Base-by-base conservation (phyloP, 768 basidiomycete species). In the Lactarius psammicola region DNA sequence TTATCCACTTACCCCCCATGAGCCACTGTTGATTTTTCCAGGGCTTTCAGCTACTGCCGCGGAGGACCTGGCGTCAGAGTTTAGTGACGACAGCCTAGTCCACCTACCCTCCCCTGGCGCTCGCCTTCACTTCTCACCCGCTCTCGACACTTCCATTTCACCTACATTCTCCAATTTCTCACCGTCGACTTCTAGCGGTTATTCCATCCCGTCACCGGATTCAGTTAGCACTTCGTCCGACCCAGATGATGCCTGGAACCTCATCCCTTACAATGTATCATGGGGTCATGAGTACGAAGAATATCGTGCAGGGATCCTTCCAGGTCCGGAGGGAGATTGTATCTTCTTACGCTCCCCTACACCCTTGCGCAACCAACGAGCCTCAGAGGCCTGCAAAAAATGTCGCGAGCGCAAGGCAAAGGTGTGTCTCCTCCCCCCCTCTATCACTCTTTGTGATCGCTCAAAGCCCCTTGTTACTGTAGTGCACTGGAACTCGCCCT, bases 361-460 rank as follows among this genome's bases (percentile, higher is more conserved):
- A 18, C 78, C 78, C 7, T 63, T 76, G 64, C 76, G 76, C 64
- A 75, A 77, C 65, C 71, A 75, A 53, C 75, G 78, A 31, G 77
- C 78, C 13, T 70, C 72, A 26, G 74, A 75, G 63, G 78, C 78
- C 4, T 79, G 78, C 69, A 73, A 75, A 56, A 76, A 73, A 42
- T 79, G 78, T 65, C 75, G 78, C 31, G 76, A 78, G 65, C 73
- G 78, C 36, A 79, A 79, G 60, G 78, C 78, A 10, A 79, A 79
- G 75, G 78, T 78, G 34, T 53, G 76, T 65, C 10, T 13, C 15
- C 34, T 18, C 46, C 3, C 23, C 18, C 42, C 18, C 23, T 38
- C 26, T 61, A 26, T 33, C 59, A 51, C 23, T 20, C 28, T 11
- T 40, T 42, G 40, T 49, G 18, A 44, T 26, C n/a, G 36, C 67